These are phyloP conservation scores for Lonicera japonica DNA, from an alignment of 129 eudicot genomes.

Conservation along the genomic window DNA sequence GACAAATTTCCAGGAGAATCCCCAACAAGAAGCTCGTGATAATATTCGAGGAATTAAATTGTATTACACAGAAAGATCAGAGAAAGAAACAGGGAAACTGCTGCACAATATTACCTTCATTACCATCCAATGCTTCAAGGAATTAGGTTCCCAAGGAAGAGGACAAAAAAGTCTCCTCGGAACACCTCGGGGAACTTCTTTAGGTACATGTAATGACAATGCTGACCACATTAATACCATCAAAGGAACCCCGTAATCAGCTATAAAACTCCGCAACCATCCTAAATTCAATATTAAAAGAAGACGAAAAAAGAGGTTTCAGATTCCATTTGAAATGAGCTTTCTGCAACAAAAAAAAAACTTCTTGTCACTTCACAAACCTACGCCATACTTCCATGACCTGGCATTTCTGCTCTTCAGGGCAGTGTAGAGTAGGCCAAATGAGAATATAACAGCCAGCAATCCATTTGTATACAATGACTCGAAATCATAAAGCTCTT, in stretches of 20 bases:
- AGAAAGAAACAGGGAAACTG: background rate
- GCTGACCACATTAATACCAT: constrained; percentile 47
- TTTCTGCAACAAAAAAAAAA: background rate
- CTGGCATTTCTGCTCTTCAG: constrained; percentile 59
- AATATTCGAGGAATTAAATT: too few relatives aligned
- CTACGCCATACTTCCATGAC: constrained; percentile 77
- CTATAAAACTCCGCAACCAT: constrained; percentile 28
- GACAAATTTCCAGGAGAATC: too few relatives aligned
- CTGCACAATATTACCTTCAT: constrained; percentile 21
- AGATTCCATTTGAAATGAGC: background rate
- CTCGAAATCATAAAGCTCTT: constrained; percentile 35
- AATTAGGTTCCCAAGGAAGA: constrained; percentile 37
- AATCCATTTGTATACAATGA: constrained; percentile 69
- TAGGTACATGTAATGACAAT: constrained; percentile 41
- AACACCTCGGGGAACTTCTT: constrained; percentile 44
- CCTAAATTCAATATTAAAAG: constrained; percentile 8
- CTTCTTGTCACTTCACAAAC: constrained; percentile 13
- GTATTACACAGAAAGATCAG: too few relatives aligned
- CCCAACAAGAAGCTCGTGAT: too few relatives aligned
- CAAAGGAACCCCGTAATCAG: constrained; percentile 58
- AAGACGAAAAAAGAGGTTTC: background rate
- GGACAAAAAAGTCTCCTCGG: constrained; percentile 52
- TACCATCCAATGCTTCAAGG: constrained; percentile 40
- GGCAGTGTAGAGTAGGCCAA: constrained; percentile 57
- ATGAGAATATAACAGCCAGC: constrained; percentile 53